These are phyloP conservation scores for Hydnomerulius pinastri DNA, from an alignment of 768 basidiomycete genomes.

Conservation along the genomic window DNA sequence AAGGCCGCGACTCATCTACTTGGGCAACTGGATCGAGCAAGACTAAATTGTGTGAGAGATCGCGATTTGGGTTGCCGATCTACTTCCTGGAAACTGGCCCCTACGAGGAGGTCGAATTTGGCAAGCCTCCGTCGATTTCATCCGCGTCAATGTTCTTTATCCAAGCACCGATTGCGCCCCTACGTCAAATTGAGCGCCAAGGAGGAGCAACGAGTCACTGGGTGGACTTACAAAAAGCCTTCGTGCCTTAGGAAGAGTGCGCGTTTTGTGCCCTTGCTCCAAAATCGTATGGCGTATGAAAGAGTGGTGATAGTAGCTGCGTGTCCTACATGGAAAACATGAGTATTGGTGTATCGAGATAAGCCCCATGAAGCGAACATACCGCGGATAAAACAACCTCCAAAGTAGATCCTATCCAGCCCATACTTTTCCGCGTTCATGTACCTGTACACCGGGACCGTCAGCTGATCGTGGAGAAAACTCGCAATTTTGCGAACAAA, in stretches of 20 bases:
- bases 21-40: neutral
- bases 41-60: conserved; percentile 13
- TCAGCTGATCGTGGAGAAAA: conserved; percentile 20
- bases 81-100: conserved; percentile 1
- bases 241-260: conserved; percentile 97
- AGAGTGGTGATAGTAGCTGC: conserved; percentile 96
- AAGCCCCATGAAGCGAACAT: conserved; percentile 24
- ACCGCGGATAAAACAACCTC: conserved; percentile 99
- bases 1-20: conserved; percentile 1
- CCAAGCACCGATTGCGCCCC: conserved; percentile 96
- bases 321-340: conserved; percentile 61
- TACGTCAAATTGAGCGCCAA: conserved; percentile 30
- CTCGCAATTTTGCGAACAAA: conserved; percentile 2
- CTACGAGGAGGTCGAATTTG: conserved; percentile 9
- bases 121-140: conserved; percentile 15
- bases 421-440: conserved; percentile 99
- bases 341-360: neutral
- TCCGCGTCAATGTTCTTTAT: conserved; percentile 86
- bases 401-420: conserved; percentile 96
- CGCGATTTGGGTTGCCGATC: too few relatives aligned
- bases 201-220: neutral
- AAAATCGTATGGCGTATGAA: conserved; percentile 98
- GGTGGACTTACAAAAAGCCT: conserved; percentile 83
- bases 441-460: conserved; percentile 42
- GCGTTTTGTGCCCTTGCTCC: conserved; percentile 97